These are phyloP conservation scores for Takakia lepidozioides DNA, from an alignment of 225 moss, liverwort and hornwort species.

Conservation along the genomic window DNA sequence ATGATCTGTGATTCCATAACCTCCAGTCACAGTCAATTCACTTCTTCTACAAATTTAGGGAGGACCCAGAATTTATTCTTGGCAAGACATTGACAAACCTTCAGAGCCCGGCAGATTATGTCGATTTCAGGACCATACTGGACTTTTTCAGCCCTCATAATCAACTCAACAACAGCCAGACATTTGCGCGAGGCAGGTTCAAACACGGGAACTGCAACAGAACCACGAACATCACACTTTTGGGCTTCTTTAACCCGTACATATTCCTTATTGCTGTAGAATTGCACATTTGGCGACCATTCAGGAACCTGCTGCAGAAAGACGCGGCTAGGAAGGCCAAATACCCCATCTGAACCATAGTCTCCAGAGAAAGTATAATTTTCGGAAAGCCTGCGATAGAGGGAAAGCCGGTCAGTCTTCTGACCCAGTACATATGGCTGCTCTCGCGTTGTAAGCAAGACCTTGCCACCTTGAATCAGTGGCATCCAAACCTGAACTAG, in stretches of 20 bases:
- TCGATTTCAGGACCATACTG: constrained; percentile 78
- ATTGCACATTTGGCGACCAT: constrained; percentile 98
- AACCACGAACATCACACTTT: constrained; percentile 71
- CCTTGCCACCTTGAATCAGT: constrained; percentile 42
- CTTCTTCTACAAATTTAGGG: no score
- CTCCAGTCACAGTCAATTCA: no score
- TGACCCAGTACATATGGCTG: constrained; percentile 68
- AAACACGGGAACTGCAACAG: constrained; percentile 83
- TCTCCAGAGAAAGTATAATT: constrained; percentile 73
- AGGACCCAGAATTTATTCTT: no score
- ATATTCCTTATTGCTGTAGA: constrained; percentile 74
- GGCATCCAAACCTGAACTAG: constrained; percentile 92
- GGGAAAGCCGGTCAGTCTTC: constrained; percentile 49
- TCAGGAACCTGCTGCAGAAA: constrained; percentile 61
- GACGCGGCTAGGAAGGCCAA: constrained; percentile 83
- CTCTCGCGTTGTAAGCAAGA: constrained; percentile 54
- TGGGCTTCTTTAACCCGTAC: constrained; percentile 78
- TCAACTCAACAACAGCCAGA: constrained; percentile 87
- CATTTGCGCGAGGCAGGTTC: constrained; percentile 58
- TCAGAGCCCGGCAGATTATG: constrained; percentile 83
- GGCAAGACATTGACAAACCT: constrained; percentile 46
- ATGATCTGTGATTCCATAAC: no score
- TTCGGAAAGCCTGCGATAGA: constrained; percentile 66
- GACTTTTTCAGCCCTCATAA: constrained; percentile 70
- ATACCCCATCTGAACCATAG: constrained; percentile 38